Percentiles rank a stretch among this genome's conserved stretches.
Conservation (phyloP, 352 stramenopile genomes). For the Globisporangium heterothallicum region DNA sequence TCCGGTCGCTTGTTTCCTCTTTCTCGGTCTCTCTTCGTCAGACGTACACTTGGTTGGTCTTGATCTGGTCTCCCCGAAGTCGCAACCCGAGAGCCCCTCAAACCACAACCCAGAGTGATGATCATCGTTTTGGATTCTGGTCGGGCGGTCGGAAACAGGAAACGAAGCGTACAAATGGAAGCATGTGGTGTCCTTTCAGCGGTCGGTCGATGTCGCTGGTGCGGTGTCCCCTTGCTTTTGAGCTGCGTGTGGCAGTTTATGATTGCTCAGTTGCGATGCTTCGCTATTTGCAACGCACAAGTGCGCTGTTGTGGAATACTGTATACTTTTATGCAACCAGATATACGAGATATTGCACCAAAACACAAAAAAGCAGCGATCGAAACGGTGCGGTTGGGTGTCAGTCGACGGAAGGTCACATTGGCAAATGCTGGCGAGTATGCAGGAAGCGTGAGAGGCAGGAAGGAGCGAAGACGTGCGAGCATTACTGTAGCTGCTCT, state of each 20-base stretch:
- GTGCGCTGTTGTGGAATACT: too few relatives aligned
- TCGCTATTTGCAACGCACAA: too few relatives aligned
- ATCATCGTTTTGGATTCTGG: background rate
- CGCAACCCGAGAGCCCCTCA: background rate
- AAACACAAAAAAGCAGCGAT: background rate
- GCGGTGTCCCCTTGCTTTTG: too few relatives aligned
- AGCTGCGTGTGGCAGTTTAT: too few relatives aligned
- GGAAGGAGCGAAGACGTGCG: too few relatives aligned
- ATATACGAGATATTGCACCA: too few relatives aligned
- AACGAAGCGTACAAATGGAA: background rate
- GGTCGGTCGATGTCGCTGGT: conserved; percentile 8
- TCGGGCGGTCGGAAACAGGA: conserved; percentile 7
- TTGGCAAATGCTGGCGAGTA: too few relatives aligned
- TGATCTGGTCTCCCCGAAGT: conserved; percentile 11
- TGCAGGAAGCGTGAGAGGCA: too few relatives aligned
- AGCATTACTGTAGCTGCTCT: too few relatives aligned
- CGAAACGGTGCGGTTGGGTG: too few relatives aligned
- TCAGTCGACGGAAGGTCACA: too few relatives aligned
- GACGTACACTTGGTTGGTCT: conserved; percentile 21
- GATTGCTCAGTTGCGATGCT: background rate
- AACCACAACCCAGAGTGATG: conserved; percentile 5
- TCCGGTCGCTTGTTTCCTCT: conserved; percentile 5
- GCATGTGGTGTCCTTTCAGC: background rate
- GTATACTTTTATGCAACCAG: too few relatives aligned
- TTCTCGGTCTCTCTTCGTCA: conserved; percentile 2